Evolutionary conservation across 1,284 basidiomycete genomes (phyloP), one percentile per base, ranked within the genome.

Genomic region (Heliocybe sulcata): DNA sequence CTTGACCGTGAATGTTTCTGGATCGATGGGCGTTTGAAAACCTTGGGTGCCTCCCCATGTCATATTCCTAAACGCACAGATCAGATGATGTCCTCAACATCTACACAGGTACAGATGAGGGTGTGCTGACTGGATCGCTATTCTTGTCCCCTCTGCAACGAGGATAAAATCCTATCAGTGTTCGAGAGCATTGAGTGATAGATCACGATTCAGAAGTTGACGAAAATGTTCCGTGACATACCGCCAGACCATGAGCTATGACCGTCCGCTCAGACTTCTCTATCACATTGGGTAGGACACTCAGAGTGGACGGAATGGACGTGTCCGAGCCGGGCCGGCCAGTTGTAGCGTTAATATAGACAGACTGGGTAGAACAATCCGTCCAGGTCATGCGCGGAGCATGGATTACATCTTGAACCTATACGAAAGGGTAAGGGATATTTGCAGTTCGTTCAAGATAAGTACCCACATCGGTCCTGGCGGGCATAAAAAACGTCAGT

Each of bases 341-440:
- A 1, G 65, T 64, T 14, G 64, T 60, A 61, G 69, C 63, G 55
- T 78, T 70, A 58, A 77, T 69, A 58, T 79, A 83, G 3, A 81
- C 78, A 19, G 72, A 65, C 42, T 66, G 67, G 20, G 68, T 59
- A n/a, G 71, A 60, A 60, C 82, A 84, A 25, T 65, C 63, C 14
- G 66, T 64, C 81, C 82, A 85, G 29, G 63, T 65, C 56, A 81
- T 76, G 59, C 78, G 76, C 16, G 82, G 81, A 1, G 81, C 82
- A 59, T 83, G 81, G 42, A 83, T 79, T 0, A 79, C 80, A 55
- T 77, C 70, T 74, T 82, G 80, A 2, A 84, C 81, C 73, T 79
- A 56, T 27, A 20, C 20, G 16, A 19, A 3, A 14, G 9, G 2
- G 22, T 2, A 57, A 14, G 1, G 9, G 51, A 19, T 12, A 20